Base-by-base conservation (phyloP, 768 basidiomycete species). In the Auricularia heimuer region DNA sequence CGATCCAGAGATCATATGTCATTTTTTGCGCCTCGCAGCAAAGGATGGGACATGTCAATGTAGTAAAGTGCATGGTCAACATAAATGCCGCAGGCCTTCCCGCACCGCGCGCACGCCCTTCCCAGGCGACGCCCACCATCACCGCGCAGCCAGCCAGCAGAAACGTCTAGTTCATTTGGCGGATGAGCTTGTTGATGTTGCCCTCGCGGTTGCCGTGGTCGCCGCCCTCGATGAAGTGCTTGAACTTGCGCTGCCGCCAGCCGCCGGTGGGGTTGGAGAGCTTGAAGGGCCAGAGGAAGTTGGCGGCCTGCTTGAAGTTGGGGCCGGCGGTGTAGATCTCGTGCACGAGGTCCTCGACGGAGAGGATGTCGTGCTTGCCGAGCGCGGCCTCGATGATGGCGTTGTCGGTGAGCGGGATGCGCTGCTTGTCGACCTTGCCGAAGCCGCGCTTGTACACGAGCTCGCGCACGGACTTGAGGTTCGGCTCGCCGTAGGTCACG, bases 201-300 rank as follows among this genome's bases (percentile, higher is more conserved):
- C 80, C 80, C 80, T 98, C 96, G 76, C 97, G 88, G 83, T 98
- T 87, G 78, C 97, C 97, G 76, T 94, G 91, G 82, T 97, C 94
- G 79, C 95, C 95, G 72, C 94, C 94, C 83, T 94, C 85, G 67
- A 97, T 85, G 75, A 83, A 97, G 81, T 94, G 92, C 81, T 90
- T 96, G 87, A 98, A 98, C 81, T 98, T 98, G 76, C 94, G 86
- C 75, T 85, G 87, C 80, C 93, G 89, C 96, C 94, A 99, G 70
- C 97, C 97, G 69, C 97, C 96, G 69, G 85, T 98, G 64, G 97
- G 96, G 86, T 98, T 98, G 73, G 94, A 98, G 68, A 99, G 90
- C 77, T 99, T 99, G 86, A 99, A 98, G 33, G 97, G 97, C 95
- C 95, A 98, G 63, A 98, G 88, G 87, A 96, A 95, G 85, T 94